Evolutionary conservation across 495 filamentous ascomycete species (phyloP).

Genomic region (Saxophila tyrrhenica): DNA sequence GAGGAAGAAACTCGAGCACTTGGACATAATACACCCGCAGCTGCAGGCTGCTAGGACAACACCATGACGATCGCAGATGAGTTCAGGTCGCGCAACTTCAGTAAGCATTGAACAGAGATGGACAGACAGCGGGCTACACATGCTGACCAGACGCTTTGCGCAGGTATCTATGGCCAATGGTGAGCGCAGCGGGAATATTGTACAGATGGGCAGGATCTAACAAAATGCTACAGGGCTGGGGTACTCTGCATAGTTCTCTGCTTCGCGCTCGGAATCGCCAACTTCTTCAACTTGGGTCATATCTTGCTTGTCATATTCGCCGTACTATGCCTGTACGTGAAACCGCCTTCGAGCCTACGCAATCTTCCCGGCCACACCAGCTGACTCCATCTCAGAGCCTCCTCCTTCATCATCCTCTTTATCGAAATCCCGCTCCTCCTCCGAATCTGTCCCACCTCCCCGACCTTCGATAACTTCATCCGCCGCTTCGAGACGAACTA

Average conservation of each 20-base stretch:
- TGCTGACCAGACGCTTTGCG: constrained; percentile 21
- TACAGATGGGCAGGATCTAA: neutral
- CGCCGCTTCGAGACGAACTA: constrained; percentile 88
- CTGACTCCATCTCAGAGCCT: constrained; percentile 58
- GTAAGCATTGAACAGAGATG: constrained; percentile 43
- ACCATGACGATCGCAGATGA: constrained; percentile 50
- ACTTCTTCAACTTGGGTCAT: constrained; percentile 60
- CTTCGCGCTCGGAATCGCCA: constrained; percentile 88
- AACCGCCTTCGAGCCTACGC: no score
- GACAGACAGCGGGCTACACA: constrained; percentile 5
- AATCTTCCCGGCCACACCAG: no score
- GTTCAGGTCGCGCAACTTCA: constrained; percentile 94
- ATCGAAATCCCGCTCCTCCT: constrained; percentile 93
- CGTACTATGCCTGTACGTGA: constrained; percentile 70
- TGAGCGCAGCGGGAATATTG: constrained; percentile 38
- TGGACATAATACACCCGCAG: neutral
- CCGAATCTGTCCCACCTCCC: constrained; percentile 92
- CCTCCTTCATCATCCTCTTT: constrained; percentile 81
- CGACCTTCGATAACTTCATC: constrained; percentile 79
- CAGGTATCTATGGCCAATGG: constrained; percentile 99
- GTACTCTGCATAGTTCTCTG: constrained; percentile 90
- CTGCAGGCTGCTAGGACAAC: neutral
- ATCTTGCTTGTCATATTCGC: constrained; percentile 60
- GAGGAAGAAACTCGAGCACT: no score
- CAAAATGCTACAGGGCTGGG: constrained; percentile 57